Evolutionary conservation across 2,329 filamentous ascomycete genomes (phyloP).

Genomic region (Verticillium longisporum): DNA sequence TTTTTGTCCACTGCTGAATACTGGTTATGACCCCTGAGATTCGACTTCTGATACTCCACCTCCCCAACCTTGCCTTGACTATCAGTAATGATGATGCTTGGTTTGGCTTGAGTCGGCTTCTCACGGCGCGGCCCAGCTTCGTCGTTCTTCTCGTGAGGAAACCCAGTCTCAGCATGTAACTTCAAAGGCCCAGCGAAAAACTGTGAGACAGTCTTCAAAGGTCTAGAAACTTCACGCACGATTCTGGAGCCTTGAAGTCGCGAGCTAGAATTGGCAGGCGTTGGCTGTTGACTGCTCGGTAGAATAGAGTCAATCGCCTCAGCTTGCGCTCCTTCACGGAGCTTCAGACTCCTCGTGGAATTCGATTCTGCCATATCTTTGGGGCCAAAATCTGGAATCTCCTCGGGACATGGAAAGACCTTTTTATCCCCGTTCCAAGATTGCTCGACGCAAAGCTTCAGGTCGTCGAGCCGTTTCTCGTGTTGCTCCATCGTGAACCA

Average conservation of each 20-base stretch:
- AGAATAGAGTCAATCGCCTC: background rate
- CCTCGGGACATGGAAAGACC: background rate
- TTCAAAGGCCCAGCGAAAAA: background rate
- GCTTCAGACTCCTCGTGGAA: background rate
- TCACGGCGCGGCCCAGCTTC: background rate
- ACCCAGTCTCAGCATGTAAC: background rate
- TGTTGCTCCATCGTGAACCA: conserved; percentile 22
- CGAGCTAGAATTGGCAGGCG: background rate
- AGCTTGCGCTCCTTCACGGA: background rate
- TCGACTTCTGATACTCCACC: background rate
- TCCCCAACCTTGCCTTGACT: background rate
- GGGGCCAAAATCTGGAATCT: background rate
- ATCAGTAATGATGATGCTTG: background rate
- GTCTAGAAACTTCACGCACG: background rate
- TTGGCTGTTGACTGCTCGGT: background rate
- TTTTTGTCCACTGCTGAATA: background rate
- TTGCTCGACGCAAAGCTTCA: background rate
- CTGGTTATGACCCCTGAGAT: background rate
- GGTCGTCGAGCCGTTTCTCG: background rate
- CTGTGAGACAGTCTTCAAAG: background rate
- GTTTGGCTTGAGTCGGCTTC: background rate
- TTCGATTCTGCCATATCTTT: background rate
- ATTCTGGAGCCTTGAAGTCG: background rate
- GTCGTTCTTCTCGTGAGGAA: background rate
- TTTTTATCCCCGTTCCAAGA: background rate